These are phyloP conservation scores for Lasiosphaeriaceae sp. DNA, from an alignment of 495 filamentous ascomycete species.

Conservation along the genomic window DNA sequence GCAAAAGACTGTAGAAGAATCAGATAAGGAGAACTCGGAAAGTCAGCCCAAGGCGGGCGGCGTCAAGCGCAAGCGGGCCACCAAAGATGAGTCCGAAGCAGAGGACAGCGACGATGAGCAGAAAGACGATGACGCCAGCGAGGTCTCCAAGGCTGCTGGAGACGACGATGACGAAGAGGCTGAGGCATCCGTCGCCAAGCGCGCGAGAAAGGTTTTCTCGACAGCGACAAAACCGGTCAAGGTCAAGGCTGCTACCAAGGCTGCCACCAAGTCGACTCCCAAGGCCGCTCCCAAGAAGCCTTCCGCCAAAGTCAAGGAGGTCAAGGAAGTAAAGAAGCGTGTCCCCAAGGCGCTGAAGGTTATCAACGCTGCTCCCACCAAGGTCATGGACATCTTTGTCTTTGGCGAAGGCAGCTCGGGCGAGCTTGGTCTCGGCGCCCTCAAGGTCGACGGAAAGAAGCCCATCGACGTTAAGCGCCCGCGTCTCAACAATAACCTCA, in stretches of 20 bases:
- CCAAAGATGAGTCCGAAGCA: slow-evolving; percentile 1
- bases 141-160: too few species aligned
- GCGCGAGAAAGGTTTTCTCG: not conserved
- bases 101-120: not conserved
- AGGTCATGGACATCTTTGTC: slow-evolving; percentile 48
- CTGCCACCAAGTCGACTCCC: too few species aligned
- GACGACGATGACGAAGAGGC: not conserved
- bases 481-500: slow-evolving; percentile 50
- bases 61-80: slow-evolving; percentile 7
- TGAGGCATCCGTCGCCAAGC: not conserved
- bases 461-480: slow-evolving; percentile 55
- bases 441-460: slow-evolving; percentile 43
- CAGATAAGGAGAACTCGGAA: slow-evolving; percentile 12
- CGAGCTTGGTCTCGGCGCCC: slow-evolving; percentile 51
- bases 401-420: slow-evolving; percentile 53
- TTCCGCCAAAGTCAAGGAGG: slow-evolving; percentile 17
- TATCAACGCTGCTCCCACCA: slow-evolving; percentile 41
- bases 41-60: not conserved
- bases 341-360: slow-evolving; percentile 11
- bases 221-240: not conserved
- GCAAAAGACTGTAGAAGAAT: slow-evolving; percentile 5
- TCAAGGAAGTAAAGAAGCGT: not conserved
- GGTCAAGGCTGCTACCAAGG: slow-evolving; percentile 6
- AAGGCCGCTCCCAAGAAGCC: slow-evolving; percentile 10
- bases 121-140: not conserved